These are phyloP conservation scores for Gymnopus androsaceus DNA, from an alignment of 1,284 basidiomycete species.

Conservation along the genomic window DNA sequence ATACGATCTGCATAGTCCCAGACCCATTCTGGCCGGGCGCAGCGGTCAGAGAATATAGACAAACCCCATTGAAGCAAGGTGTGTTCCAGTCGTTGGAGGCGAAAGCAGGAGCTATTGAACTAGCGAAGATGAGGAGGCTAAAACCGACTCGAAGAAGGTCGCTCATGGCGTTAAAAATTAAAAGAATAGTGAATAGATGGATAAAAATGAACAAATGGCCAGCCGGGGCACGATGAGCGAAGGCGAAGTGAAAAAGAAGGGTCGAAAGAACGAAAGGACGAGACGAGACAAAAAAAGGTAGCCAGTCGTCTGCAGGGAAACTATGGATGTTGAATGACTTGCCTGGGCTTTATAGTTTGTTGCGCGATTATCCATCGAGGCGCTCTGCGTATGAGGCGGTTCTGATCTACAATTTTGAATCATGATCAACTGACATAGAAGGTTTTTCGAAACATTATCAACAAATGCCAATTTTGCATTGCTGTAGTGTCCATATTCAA, in stretches of 20 bases:
- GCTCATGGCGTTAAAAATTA: conserved; percentile 7
- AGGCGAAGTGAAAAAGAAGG: conserved; percentile 11
- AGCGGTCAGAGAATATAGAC: conserved; percentile 21
- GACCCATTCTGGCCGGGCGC: conserved; percentile 13
- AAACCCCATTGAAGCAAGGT: conserved; percentile 25
- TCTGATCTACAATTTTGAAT: no score
- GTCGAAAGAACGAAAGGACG: conserved; percentile 4
- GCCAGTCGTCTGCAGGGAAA: conserved; percentile 3
- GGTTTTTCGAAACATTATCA: no score
- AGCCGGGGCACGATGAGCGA: conserved; percentile 16
- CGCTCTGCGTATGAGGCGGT: no score
- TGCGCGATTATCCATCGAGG: no score
- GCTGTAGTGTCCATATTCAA: no score
- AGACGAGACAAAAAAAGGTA: neutral
- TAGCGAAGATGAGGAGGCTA: neutral
- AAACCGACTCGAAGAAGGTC: neutral
- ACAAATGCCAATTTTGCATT: no score
- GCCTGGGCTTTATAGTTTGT: no score
- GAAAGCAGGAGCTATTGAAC: neutral
- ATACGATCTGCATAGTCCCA: conserved; percentile 23
- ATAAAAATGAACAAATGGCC: neutral
- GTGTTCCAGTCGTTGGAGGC: conserved; percentile 25
- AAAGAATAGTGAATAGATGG: no score
- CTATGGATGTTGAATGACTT: no score
- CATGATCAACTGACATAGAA: no score